These are phyloP conservation scores for Chernovozyma aurita DNA, from an alignment of 1,139 yeast genomes.

Conservation along the genomic window DNA sequence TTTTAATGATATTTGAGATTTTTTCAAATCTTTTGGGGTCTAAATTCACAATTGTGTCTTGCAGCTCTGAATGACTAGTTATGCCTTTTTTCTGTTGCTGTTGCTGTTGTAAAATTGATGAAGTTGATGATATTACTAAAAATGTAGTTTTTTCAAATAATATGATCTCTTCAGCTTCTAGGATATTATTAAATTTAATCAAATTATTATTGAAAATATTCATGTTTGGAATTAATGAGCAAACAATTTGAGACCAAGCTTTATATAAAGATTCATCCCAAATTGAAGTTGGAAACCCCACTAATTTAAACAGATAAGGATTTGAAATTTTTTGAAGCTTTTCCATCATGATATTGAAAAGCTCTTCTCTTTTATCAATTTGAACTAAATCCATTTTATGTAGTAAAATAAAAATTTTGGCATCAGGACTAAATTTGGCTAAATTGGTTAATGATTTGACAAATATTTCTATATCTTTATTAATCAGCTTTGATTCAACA, in stretches of 20 bases:
- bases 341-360: slow-evolving; percentile 79
- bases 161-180: slow-evolving; percentile 88
- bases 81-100: too few relatives aligned
- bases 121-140: slow-evolving; percentile 77
- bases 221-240: slow-evolving; percentile 93
- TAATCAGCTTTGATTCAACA: slow-evolving; percentile 87
- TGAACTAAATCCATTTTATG: slow-evolving; percentile 98
- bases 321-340: slow-evolving; percentile 73
- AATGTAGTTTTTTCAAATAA: slow-evolving; percentile 92
- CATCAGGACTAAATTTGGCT: slow-evolving; percentile 82
- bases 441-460: slow-evolving; percentile 78
- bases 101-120: slow-evolving; percentile 29
- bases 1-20: slow-evolving; percentile 88
- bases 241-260: slow-evolving; percentile 96
- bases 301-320: slow-evolving; percentile 71
- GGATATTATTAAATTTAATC: slow-evolving; percentile 64
- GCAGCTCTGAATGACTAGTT: slow-evolving; percentile 6
- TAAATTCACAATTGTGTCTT: slow-evolving; percentile 21
- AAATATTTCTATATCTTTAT: slow-evolving; percentile 90
- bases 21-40: slow-evolving; percentile 95
- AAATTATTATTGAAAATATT: slow-evolving; percentile 72
- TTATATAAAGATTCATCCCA: slow-evolving; percentile 97
- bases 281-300: slow-evolving; percentile 93
- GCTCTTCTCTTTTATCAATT: slow-evolving; percentile 76
- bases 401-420: slow-evolving; percentile 83